These are phyloP conservation scores for Plenodomus biglobosus DNA, from an alignment of 2,329 filamentous ascomycete species.

Conservation along the genomic window DNA sequence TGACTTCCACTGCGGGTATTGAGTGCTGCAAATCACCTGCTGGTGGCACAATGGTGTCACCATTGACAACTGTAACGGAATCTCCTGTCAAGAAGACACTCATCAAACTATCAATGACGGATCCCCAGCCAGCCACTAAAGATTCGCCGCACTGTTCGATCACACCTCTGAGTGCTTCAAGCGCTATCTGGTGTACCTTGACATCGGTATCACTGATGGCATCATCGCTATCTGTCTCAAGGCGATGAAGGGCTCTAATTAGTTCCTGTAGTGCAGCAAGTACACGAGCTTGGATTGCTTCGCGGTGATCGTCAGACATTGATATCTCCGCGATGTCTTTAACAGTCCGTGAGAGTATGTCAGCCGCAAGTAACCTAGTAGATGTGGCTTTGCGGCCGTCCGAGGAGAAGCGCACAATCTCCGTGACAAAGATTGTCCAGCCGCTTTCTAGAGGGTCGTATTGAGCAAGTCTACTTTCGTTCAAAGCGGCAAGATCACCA, in stretches of 20 bases:
- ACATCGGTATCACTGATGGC: slow-evolving; percentile 66
- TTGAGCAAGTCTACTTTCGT: slow-evolving; percentile 63
- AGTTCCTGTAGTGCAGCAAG: slow-evolving; percentile 67
- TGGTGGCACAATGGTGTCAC: neutral
- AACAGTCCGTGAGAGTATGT: slow-evolving; percentile 53
- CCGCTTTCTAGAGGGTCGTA: slow-evolving; percentile 69
- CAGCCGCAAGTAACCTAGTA: slow-evolving; percentile 53
- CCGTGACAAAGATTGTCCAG: slow-evolving; percentile 68
- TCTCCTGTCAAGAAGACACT: slow-evolving; percentile 64
- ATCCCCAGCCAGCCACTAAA: slow-evolving; percentile 79
- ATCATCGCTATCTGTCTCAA: slow-evolving; percentile 55
- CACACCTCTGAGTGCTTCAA: slow-evolving; percentile 78
- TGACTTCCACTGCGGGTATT: slow-evolving; percentile 31
- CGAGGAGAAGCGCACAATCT: slow-evolving; percentile 54
- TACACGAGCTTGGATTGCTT: slow-evolving; percentile 69
- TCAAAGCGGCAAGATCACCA: slow-evolving; percentile 49
- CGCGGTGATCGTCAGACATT: slow-evolving; percentile 47
- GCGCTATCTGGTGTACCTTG: slow-evolving; percentile 76
- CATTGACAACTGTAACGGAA: neutral
- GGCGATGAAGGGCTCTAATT: slow-evolving; percentile 58
- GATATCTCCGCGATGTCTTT: slow-evolving; percentile 55
- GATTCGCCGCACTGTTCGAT: slow-evolving; percentile 87
- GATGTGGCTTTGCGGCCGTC: slow-evolving; percentile 44
- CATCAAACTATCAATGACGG: slow-evolving; percentile 81
- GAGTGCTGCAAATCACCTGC: neutral